Evolutionary conservation across 306 rosid genomes (phyloP), one percentile per base, ranked within the genome.

Genomic region (Dicorynia guianensis): DNA sequence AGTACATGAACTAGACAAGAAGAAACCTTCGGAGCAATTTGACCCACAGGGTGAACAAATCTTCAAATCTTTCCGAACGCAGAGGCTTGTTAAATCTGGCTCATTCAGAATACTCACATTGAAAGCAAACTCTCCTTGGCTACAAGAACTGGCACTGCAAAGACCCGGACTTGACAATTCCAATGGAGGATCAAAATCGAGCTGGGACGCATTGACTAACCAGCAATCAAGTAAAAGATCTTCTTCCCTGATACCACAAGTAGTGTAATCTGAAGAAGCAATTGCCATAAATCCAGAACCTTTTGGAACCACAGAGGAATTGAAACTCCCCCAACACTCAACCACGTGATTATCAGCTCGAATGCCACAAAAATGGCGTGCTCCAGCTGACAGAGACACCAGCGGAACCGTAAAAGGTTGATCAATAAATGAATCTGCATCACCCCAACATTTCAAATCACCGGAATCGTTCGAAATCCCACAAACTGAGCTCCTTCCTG

Each of bases 81-180:
- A 95, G 38, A 95, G 73, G 61, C 87, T 90, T 0, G 90, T 87
- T 82, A 95, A 87, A 78, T 86, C 97, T 0, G 81, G 89, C 64
- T 89, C 96, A 63, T 87, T 87, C 2, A 95, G 83, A 67, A 75
- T 46, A 71, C 97, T 95, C n/a, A 85, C 97, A 72, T 90, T 95
- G 81, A 92, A 95, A 64, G 90, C 82, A 78, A 92, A 95, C 72
- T 85, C 82, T 5, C 82, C 89, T 5, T 57, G 20, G 0, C 71
- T 65, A 67, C 98, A 95, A 2, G 82, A 60, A 54, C 85, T 76
- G 13, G 87, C 71, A 71, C 79, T 67, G 48, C 98, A 95, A 3
- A 95, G 79, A 35, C 98, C 98, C 0, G 97, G 98, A 78, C 96
- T 90, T 11, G 92, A 95, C 64, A 95, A 86, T 69, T 95, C 97